phyloP scores from a whole-genome alignment of 2,329 filamentous ascomycete species.

The Apiospora pterosperma region DNA sequence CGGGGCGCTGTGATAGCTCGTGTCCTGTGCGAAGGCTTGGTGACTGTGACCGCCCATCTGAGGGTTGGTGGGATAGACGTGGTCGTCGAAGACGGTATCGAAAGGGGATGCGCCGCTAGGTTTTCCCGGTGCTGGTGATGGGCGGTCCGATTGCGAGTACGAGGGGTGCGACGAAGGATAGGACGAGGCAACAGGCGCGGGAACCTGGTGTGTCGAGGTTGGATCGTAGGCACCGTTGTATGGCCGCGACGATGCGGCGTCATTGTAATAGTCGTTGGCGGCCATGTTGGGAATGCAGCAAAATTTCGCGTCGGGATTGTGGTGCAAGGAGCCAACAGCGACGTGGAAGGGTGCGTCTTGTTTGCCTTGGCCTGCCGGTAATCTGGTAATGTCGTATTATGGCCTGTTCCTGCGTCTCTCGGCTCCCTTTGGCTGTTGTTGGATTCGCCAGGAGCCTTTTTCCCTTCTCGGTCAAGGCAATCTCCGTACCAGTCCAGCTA shows the following conservation, averaged over 20 bases:
- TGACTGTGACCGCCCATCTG: conserved; percentile 35
- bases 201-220: conserved; percentile 22
- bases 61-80: conserved; percentile 57
- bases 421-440: neutral
- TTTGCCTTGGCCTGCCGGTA: neutral
- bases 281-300: conserved; percentile 44
- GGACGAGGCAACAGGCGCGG: conserved; percentile 40
- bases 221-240: conserved; percentile 36
- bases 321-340: neutral
- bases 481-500: conserved; percentile 1
- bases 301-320: neutral
- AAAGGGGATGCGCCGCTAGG: conserved; percentile 51
- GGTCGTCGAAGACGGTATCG: conserved; percentile 65
- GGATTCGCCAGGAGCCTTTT: neutral
- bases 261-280: conserved; percentile 64
- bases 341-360: neutral
- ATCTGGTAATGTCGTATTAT: neutral
- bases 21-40: conserved; percentile 49
- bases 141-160: conserved; percentile 41
- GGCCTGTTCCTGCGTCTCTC: neutral
- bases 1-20: conserved; percentile 51
- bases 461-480: neutral
- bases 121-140: conserved; percentile 28
- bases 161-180: too few species aligned
- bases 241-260: conserved; percentile 31